Evolutionary conservation across 2,329 filamentous ascomycete species (phyloP).

Genomic region (Aspergillus puulaauensis): DNA sequence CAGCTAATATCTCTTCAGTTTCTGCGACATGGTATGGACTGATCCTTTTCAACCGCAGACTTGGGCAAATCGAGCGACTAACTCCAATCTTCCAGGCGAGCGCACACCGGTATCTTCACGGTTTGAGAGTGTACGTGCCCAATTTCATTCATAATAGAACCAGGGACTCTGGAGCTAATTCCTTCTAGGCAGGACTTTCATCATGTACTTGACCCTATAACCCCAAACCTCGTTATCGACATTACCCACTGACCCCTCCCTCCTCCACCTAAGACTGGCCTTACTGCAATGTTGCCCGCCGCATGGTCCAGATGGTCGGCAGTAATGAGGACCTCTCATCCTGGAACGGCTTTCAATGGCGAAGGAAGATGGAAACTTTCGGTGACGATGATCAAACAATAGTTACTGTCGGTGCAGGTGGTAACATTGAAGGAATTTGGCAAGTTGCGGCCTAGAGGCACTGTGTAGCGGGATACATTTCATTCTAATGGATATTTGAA

Average conservation of each 20-base stretch:
- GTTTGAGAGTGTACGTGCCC: slow-evolving; percentile 67
- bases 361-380: slow-evolving; percentile 80
- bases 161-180: slow-evolving; percentile 18
- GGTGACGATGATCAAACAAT: slow-evolving; percentile 67
- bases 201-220: slow-evolving; percentile 40
- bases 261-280: slow-evolving; percentile 66
- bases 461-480: neutral
- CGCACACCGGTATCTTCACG: slow-evolving; percentile 84
- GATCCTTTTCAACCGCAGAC: neutral
- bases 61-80: neutral
- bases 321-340: slow-evolving; percentile 51
- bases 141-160: neutral
- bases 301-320: slow-evolving; percentile 64
- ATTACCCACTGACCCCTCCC: neutral
- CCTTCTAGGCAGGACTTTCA: slow-evolving; percentile 47
- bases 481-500: slow-evolving; percentile 14
- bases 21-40: slow-evolving; percentile 67
- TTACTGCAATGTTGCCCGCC: slow-evolving; percentile 77
- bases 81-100: slow-evolving; percentile 49
- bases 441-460: slow-evolving; percentile 46
- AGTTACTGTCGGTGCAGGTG: slow-evolving; percentile 65
- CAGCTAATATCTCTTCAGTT: slow-evolving; percentile 44
- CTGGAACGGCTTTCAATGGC: slow-evolving; percentile 62
- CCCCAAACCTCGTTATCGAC: neutral
- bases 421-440: slow-evolving; percentile 78